Base-by-base conservation (phyloP, 768 basidiomycete genomes). In the Mrakia frigida region DNA sequence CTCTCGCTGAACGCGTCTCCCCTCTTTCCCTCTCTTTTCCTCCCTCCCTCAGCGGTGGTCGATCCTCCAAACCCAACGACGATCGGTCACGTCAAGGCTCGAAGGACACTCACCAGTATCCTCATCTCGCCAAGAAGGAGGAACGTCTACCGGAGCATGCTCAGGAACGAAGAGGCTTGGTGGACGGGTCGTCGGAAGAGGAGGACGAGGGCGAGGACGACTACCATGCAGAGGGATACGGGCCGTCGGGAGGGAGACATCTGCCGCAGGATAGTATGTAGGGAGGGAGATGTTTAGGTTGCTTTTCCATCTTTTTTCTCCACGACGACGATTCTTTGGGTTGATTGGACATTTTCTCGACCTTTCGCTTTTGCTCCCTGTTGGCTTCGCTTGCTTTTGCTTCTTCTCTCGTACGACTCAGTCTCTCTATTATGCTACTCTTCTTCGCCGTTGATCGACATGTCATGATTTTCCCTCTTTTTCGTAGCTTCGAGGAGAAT, bases 71-170 rank as follows among this genome's bases (percentile, higher is more conserved):
- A 50, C 39, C 33, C 18, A 31, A 13, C 13, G 53, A n/a, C 50
- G 25, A 28, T 25, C 18, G 37, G 35, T 23, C 71, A 23, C 68
- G 70, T 18, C 50, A 70, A 35, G 52, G 56, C 60, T 70, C 68
- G 10, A 14, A 18, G 4, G 67, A 70, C 21, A 39, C 33, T 6
- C 18, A 41, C 16, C 18, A 50, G n/a, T 75, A 75, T 56, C 74
- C 74, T 41, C 74, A 61, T 28, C 52, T 75, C 23, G 56, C 74
- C 11, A 70, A 70, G 41, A 70, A 70, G 74, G 46, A n/a, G 35
- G 74, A 75, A 59, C 46, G 67, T 6, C 13, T 43, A 56, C 56
- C 74, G 14, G 68, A 75, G 53, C 25, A 5, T 25, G 65, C 65
- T 7, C 28, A 70, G 41, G 74, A 75, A 39, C 37, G 74, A 23